These are phyloP conservation scores for Diaporthe sp. DNA, from an alignment of 2,329 filamentous ascomycete genomes.

Conservation along the genomic window DNA sequence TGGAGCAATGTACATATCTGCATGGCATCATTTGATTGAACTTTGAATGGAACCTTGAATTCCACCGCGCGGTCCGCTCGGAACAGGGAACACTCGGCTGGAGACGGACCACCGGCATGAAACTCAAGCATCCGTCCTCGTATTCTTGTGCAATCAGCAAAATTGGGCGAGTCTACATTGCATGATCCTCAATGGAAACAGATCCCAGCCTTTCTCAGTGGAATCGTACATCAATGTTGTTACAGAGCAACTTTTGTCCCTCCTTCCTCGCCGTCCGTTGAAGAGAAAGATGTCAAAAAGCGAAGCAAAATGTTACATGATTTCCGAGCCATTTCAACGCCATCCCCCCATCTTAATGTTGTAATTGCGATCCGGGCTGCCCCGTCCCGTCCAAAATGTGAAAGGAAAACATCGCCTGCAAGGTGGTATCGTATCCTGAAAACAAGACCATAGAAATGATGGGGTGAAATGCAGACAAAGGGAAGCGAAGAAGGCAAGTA, in stretches of 20 bases:
- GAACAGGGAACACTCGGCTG: neutral
- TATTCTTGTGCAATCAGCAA: conserved; percentile 3
- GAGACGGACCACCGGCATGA: neutral
- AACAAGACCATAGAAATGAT: conserved; percentile 21
- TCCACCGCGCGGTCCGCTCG: too few relatives aligned
- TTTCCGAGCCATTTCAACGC: conserved; percentile 14
- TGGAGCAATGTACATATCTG: neutral
- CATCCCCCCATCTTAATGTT: conserved; percentile 18
- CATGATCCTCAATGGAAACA: conserved; percentile 11
- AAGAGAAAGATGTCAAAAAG: conserved; percentile 14
- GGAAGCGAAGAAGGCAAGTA: neutral
- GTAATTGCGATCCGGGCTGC: conserved; percentile 1
- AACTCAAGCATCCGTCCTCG: neutral
- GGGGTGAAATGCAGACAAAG: neutral
- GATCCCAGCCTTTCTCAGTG: conserved; percentile 20
- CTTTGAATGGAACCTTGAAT: neutral
- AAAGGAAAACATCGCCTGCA: conserved; percentile 14
- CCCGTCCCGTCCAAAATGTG: conserved; percentile 10
- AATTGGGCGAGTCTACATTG: conserved; percentile 7
- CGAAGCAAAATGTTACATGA: conserved; percentile 5
- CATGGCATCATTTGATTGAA: neutral
- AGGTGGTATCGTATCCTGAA: conserved; percentile 31
- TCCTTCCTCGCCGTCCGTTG: neutral
- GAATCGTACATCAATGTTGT: conserved; percentile 27
- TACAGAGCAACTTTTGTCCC: conserved; percentile 13